phyloP scores from a whole-genome alignment of 371 early-diverging fungal species.

The Mortierella sp. region DNA sequence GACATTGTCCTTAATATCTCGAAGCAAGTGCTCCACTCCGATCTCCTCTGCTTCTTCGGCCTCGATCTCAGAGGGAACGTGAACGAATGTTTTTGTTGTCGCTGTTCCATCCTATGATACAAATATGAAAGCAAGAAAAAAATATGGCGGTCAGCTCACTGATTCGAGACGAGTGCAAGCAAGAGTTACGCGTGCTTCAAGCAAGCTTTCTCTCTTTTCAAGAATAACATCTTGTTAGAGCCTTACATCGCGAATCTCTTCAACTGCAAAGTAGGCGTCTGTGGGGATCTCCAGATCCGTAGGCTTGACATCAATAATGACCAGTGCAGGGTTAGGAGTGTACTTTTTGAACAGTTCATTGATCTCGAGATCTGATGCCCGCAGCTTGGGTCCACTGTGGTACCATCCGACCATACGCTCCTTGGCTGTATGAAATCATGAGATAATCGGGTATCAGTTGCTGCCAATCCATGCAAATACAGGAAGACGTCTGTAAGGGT shows the following conservation, averaged over 20 bases:
- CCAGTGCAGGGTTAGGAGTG: slow-evolving; percentile 94
- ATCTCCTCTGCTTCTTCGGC: slow-evolving; percentile 99
- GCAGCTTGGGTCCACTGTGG: slow-evolving; percentile 98
- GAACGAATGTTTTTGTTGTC: slow-evolving; percentile 94
- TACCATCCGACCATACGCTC: slow-evolving; percentile 99
- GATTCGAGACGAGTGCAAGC: too few relatives aligned
- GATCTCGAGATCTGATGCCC: slow-evolving; percentile 98
- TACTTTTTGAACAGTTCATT: slow-evolving; percentile 97
- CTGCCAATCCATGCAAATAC: background rate
- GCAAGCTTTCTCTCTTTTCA: too few relatives aligned
- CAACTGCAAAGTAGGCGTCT: slow-evolving; percentile 95
- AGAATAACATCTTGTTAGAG: too few relatives aligned
- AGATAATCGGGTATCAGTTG: background rate
- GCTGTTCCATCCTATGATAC: slow-evolving; percentile 89
- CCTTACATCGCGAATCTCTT: slow-evolving; percentile 90
- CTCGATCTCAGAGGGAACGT: slow-evolving; percentile 95
- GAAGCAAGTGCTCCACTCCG: slow-evolving; percentile 99
- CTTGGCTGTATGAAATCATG: slow-evolving; percentile 73
- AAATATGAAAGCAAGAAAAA: background rate
- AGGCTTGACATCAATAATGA: slow-evolving; percentile 95
- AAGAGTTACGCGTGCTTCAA: too few relatives aligned
- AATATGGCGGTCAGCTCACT: too few relatives aligned
- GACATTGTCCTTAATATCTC: slow-evolving; percentile 98
- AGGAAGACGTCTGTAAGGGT: too few relatives aligned
- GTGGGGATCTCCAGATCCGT: slow-evolving; percentile 94